These are phyloP conservation scores for Ceratocystiopsis sp. DNA, from an alignment of 2,329 filamentous ascomycete species.

Conservation along the genomic window DNA sequence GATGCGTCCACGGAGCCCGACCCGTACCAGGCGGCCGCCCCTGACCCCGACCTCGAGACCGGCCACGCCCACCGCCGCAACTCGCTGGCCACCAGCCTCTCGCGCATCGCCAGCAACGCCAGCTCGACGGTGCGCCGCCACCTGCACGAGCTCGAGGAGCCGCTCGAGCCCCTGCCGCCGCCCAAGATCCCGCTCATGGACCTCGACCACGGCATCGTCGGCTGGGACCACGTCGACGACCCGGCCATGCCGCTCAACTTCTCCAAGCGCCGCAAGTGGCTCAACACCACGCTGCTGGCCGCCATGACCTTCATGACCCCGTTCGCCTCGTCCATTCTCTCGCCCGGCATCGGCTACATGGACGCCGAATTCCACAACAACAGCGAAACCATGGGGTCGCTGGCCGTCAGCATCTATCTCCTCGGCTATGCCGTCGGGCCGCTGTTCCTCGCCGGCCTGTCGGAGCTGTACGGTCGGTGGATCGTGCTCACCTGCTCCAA, in stretches of 20 bases:
- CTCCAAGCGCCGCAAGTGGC: conserved; percentile 36
- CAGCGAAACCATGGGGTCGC: conserved; percentile 26
- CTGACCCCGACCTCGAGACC: neutral
- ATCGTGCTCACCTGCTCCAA: conserved; percentile 65
- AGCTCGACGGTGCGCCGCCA: conserved; percentile 2
- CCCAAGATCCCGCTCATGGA: conserved; percentile 27
- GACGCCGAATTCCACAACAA: conserved; percentile 27
- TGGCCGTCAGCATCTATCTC: conserved; percentile 45
- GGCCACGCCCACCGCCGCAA: neutral
- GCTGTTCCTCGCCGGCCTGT: conserved; percentile 14
- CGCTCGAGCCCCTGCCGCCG: neutral
- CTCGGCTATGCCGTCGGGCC: conserved; percentile 45
- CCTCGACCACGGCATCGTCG: conserved; percentile 35
- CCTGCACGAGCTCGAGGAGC: neutral
- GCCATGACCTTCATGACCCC: conserved; percentile 49
- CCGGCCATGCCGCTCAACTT: conserved; percentile 44
- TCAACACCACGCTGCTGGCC: conserved; percentile 35
- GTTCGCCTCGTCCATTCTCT: conserved; percentile 44
- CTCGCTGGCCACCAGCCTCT: conserved; percentile 3
- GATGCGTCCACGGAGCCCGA: neutral
- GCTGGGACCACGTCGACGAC: conserved; percentile 42
- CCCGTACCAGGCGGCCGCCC: neutral
- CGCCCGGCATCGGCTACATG: conserved; percentile 28
- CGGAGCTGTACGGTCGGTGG: conserved; percentile 10
- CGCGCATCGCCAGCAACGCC: conserved; percentile 8